These are phyloP conservation scores for Pugionium dolabratum DNA, from an alignment of 345 rosid species.

Conservation along the genomic window DNA sequence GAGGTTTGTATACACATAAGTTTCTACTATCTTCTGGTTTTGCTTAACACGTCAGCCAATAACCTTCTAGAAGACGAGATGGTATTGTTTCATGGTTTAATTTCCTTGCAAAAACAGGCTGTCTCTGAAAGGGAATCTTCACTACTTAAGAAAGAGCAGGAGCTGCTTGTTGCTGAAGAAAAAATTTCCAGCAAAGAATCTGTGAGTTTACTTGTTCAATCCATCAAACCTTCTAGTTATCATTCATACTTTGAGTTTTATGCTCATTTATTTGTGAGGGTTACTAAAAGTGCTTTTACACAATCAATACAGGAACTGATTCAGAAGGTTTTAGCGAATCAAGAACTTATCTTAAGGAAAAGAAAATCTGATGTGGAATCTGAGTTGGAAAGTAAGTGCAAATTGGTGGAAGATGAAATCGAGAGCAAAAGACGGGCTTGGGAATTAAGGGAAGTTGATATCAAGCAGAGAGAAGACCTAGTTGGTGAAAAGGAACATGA, in stretches of 20 bases:
- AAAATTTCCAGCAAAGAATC: slow-evolving; percentile 70
- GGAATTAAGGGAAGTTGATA: slow-evolving; percentile 88
- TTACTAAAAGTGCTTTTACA: slow-evolving; percentile 1
- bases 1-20: slow-evolving; percentile 53
- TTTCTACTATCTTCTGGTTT: slow-evolving; percentile 12
- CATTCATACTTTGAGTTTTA: slow-evolving; percentile 16
- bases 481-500: slow-evolving; percentile 79
- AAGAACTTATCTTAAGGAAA: slow-evolving; percentile 56
- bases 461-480: slow-evolving; percentile 64
- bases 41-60: not conserved
- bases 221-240: slow-evolving; percentile 12
- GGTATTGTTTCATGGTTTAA: slow-evolving; percentile 19
- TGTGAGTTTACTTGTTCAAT: slow-evolving; percentile 54
- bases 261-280: slow-evolving; percentile 14
- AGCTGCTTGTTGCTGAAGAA: slow-evolving; percentile 68
- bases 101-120: slow-evolving; percentile 47
- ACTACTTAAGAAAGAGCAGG: slow-evolving; percentile 68
- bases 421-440: slow-evolving; percentile 86
- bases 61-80: slow-evolving; percentile 4
- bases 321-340: slow-evolving; percentile 62
- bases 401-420: slow-evolving; percentile 76
- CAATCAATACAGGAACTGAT: slow-evolving; percentile 56
- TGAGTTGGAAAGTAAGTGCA: slow-evolving; percentile 64
- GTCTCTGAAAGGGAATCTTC: slow-evolving; percentile 58
- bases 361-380: slow-evolving; percentile 76